Percentiles rank a stretch among this genome's conserved stretches.
Conservation (phyloP, 768 basidiomycete species). For the Suillus subalutaceus region DNA sequence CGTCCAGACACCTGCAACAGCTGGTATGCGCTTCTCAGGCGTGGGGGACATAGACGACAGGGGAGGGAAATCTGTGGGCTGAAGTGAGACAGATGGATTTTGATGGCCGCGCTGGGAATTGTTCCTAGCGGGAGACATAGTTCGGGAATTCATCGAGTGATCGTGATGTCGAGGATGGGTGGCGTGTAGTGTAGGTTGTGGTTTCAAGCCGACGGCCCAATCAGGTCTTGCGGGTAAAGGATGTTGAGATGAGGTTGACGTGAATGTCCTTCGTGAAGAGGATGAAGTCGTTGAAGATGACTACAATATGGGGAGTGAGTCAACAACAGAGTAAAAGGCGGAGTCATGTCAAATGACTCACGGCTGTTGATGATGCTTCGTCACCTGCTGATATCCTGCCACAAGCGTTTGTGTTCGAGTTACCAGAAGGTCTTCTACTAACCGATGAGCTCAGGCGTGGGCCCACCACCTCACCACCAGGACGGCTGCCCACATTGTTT, state of each 20-base stretch:
- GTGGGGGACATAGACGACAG: constrained; percentile 48
- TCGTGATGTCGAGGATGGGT: constrained; percentile 57
- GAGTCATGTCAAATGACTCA: constrained; percentile 44
- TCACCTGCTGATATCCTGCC: constrained; percentile 68
- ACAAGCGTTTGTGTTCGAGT: constrained; percentile 53
- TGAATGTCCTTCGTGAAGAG: constrained; percentile 76
- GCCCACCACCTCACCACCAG: constrained; percentile 53
- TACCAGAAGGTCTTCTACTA: constrained; percentile 54
- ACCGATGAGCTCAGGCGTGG: constrained; percentile 59
- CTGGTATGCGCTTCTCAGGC: constrained; percentile 55
- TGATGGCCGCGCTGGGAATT: constrained; percentile 40
- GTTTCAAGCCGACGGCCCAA: constrained; percentile 86
- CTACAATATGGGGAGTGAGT: constrained; percentile 36
- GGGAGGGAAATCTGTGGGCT: constrained; percentile 73
- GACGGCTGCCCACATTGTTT: constrained; percentile 29
- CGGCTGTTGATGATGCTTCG: constrained; percentile 76
- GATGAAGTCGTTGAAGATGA: constrained; percentile 81
- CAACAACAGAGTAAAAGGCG: constrained; percentile 3
- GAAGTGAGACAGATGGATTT: constrained; percentile 43
- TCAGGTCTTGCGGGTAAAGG: constrained; percentile 84
- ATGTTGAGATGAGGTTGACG: constrained; percentile 73
- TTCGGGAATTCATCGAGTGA: constrained; percentile 40
- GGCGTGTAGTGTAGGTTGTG: constrained; percentile 67
- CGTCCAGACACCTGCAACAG: constrained; percentile 71
- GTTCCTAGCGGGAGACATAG: constrained; percentile 40